Evolutionary conservation across 179 eudicot genomes (phyloP).

Genomic region (Beta lomatogona): DNA sequence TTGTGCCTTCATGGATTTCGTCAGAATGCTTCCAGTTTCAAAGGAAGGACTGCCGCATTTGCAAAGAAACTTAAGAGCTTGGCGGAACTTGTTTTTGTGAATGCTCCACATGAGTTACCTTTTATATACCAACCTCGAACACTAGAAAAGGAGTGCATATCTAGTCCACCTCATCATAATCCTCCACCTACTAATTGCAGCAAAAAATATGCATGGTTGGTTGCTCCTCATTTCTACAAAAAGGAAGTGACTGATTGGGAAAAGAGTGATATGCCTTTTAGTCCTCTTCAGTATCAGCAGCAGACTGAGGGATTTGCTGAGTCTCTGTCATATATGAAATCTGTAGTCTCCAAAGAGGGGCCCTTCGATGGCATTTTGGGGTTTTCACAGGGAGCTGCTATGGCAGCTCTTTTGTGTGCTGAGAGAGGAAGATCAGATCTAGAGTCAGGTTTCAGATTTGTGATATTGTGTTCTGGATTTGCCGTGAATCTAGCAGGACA

Average conservation of each 20-base stretch:
- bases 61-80: constrained; percentile 82
- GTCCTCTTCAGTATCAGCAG: constrained; percentile 75
- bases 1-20: constrained; percentile 95
- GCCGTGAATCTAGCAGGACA: constrained; percentile 45
- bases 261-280: constrained; percentile 53
- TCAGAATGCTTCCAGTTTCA: constrained; percentile 91
- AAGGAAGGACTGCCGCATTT: constrained; percentile 83
- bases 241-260: constrained; percentile 54
- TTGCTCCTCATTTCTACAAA: constrained; percentile 40
- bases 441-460: constrained; percentile 67
- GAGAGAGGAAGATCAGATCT: constrained; percentile 38
- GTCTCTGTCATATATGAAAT: constrained; percentile 60
- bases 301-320: constrained; percentile 77
- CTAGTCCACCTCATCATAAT: constrained; percentile 27
- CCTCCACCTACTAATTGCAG: constrained; percentile 59
- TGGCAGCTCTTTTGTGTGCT: constrained; percentile 69
- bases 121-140: constrained; percentile 70
- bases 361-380: constrained; percentile 95
- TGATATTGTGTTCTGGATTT: constrained; percentile 86
- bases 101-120: constrained; percentile 88
- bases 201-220: constrained; percentile 84
- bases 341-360: constrained; percentile 50
- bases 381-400: constrained; percentile 97
- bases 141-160: constrained; percentile 5
- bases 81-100: constrained; percentile 74